Evolutionary conservation across 1,139 yeast species (phyloP), one percentile per base, ranked within the genome.

Genomic region (Pichia norvegensis): DNA sequence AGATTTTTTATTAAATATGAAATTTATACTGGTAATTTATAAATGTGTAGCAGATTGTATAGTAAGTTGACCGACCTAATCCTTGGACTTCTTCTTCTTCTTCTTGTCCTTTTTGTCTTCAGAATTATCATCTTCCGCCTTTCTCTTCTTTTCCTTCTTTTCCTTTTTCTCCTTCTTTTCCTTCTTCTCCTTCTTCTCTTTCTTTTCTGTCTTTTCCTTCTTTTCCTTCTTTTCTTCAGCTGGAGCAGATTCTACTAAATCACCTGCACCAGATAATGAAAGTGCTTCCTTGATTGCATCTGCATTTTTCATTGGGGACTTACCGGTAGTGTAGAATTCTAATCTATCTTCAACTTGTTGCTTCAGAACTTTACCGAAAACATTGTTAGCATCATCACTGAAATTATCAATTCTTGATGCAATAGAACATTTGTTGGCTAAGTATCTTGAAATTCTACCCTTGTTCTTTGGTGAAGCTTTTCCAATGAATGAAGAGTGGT

Each of bases 341-440:
- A 92, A 78, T 73, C 98, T 86, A 69, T 94, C 97, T 73, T 92
- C 98, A 57, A 92, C 97, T 76, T 92, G 98, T 68, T 85, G 79
- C 76, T 87, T 88, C 68, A 94, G 79, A 50, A 87, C 81, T 61
- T 79, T 76, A 67, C 98, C 99, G 63, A 92, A 94, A 48, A 80
- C 87, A 55, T 83, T 83, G 41, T 84, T 72, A 65, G 92, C 90
- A 65, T 82, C 88, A 62, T 84, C 94, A 49, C 88, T 80, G 70
- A 86, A 92, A 74, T 88, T 88, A 72, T 92, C 99, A 61, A 92
- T 90, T 78, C 98, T 86, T 43, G 96, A 87, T 54, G 98, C 98
- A 72, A 92, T 92, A 39, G 98, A 85, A 78, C 97, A 90, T 72
- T 92, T 92, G 80, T 94, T 92, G 54, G 99, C 98, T 68, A 92